phyloP scores from a whole-genome alignment of 2,329 filamentous ascomycete genomes.

The Cordyceps fumosorosea region DNA sequence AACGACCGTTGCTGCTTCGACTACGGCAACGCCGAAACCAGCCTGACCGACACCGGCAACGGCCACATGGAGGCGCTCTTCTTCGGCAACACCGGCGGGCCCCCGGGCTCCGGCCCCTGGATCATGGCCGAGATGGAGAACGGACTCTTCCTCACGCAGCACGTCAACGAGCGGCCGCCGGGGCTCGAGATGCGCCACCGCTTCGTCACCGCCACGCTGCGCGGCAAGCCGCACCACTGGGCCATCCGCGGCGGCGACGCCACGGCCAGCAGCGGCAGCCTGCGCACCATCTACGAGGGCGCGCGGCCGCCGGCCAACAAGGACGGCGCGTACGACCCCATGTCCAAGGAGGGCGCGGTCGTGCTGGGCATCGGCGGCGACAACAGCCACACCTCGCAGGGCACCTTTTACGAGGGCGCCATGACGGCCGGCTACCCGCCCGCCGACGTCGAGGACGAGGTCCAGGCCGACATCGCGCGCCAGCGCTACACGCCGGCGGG shows the following conservation, averaged over 20 bases:
- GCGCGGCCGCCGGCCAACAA: conserved; percentile 36
- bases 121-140: conserved; percentile 66
- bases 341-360: conserved; percentile 59
- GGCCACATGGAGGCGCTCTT: conserved; percentile 67
- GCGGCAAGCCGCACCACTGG: conserved; percentile 51
- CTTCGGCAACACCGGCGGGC: conserved; percentile 53
- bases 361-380: conserved; percentile 63
- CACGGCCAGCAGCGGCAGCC: conserved; percentile 34
- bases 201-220: conserved; percentile 51
- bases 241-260: conserved; percentile 53
- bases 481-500: conserved; percentile 46
- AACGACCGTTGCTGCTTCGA: conserved; percentile 52
- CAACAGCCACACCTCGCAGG: conserved; percentile 52
- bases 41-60: conserved; percentile 45
- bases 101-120: conserved; percentile 54
- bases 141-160: conserved; percentile 52
- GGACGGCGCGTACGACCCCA: conserved; percentile 49
- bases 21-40: conserved; percentile 51
- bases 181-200: conserved; percentile 47
- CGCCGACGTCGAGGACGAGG: conserved; percentile 49
- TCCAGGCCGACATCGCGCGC: conserved; percentile 54
- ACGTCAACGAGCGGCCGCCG: conserved; percentile 38
- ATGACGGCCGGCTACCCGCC: conserved; percentile 57
- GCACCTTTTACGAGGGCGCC: conserved; percentile 59
- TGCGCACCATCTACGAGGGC: conserved; percentile 57